Base-by-base conservation (phyloP, 805 yeast species). In the Saturnispora diversa region DNA sequence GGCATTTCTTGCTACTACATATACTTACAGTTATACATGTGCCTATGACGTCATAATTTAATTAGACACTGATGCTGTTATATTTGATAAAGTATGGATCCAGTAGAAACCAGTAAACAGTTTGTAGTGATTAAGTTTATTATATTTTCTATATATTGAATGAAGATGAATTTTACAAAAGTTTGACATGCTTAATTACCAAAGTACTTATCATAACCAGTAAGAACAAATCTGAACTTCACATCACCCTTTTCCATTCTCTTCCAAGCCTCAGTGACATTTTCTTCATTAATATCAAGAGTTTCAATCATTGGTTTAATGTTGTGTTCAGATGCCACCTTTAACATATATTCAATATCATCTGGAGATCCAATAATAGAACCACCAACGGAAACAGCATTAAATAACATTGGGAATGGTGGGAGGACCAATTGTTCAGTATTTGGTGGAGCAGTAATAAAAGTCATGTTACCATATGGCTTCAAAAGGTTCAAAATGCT, bases 301-400 rank as follows among this genome's bases (percentile, higher is more conserved):
- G 63, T 65, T 58, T 74, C 77, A 39, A 72, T 57, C 76, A 74
- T 68, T 16, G 75, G 70, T 47, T 60, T 64, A 46, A 73, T 55
- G 25, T 64, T 56, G 37, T 71, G 56, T 36, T 70, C 60, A 10
- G 69, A 68, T 23, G 72, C 74, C 37, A 74, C 44, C 17, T 68
- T 49, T 50, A 74, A 60, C 70, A 74, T 65, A 37, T 64, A 63
- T 25, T 56, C 50, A 34, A 70, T 68, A 53, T 74, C 77, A 5
- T 48, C 45, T 49, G 62, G 63, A 32, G 72, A 60, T 26, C 79
- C 79, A 46, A 72, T 54, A 17, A 35, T 50, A 31, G 67, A 56
- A 41, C 59, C 63, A 28, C 54, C 52, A 33, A 64, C 47, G 21
- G 49, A 40, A 33, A 60, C 65, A 31, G 53, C 55, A 19, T 46